Base-by-base conservation (phyloP, 192 early-diverging fungal species). In the Entomortierella beljakovae region DNA sequence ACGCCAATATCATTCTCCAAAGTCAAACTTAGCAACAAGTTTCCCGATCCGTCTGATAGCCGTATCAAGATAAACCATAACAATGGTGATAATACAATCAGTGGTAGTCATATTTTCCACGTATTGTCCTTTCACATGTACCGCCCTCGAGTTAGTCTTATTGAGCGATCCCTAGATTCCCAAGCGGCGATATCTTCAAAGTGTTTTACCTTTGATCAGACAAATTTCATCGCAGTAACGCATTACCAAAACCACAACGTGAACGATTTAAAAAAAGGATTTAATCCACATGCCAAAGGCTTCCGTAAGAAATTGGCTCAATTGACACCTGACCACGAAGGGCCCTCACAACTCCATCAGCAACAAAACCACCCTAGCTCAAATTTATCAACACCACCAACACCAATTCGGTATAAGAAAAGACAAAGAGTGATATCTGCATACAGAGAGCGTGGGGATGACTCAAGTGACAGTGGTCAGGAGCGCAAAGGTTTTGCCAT, bases 211-310 rank as follows among this genome's bases (percentile, higher is more conserved):
- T 90, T 83, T 32, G 71, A 88, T 3, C 68, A 74, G 31, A 90
- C 88, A 2, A 68, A 23, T 1, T 90, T 90, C 46, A 72, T 90
- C 22, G 89, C 89, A 13, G 86, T 90, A 2, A 89, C 89, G 22
- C 89, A 90, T 48, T 90, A 90, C 56, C 89, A 90, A 40, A 90
- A 86, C 69, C 49, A 72, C 49, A 69, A 69, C 10, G 86, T 89
- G 8, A 90, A 89, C 50, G 63, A 56, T 23, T 50, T 90, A 10
- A 90, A 90, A 62, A 89, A 90, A 63, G 73, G 72, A 51, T 62
- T 71, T 46, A 89, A 89, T 38, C 88, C 88, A 13, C 88, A 90
- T 46, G 88, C 88, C n/a, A 88, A 87, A 70, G 89, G 84, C 0
- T 88, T 88, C 38, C 85, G 87, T 57, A 43, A 55, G 18, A 55